Base-by-base conservation (phyloP, 352 stramenopile species). In the Pythium brassicae region DNA sequence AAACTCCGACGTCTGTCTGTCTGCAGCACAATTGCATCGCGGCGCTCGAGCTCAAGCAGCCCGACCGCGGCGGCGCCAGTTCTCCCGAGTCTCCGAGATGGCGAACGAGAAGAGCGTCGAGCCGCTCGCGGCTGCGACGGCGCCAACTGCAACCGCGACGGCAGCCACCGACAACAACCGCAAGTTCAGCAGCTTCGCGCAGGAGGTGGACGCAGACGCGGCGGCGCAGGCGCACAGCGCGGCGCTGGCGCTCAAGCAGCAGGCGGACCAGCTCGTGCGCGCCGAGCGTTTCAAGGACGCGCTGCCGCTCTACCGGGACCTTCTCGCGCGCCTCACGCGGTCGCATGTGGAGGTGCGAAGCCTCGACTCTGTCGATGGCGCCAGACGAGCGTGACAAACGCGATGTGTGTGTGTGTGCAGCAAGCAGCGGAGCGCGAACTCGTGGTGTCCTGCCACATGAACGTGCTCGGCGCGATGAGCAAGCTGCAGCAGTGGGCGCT, bases 401-500 rank as follows among this genome's bases (percentile, higher is more conserved):
- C 4, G 29, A n/a, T 61, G 26, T 59, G 19, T 44, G n/a, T 50
- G 26, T 59, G 40, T 22, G 1, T 43, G 20, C 63, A 83, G 69
- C 69, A 81, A 49, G 59, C 76, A 39, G 56, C 61, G 20, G 63
- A 88, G 47, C 72, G 63, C 32, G 69, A 88, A 23, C 50, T 87
- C 46, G 79, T 87, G 23, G 55, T 90, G 37, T 87, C 80, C 40
- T 90, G 80, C 50, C 76, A 64, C 44, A 86, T 88, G 76, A 90
- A 90, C 44, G 62, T 82, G 19, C 64, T 88, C 4, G 76, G 69
- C 8, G 69, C 65, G 23, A 69, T 86, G 57, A 78, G 68, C 65
- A 85, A 87, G 55, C 63, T 80, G 42, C 67, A 81, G 29, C 63
- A 79, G 23, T 90, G 80, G 80, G 50, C 45, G 37, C 62, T 66